Conservation (phyloP, 2,329 filamentous ascomycete genomes). For the Parafenestella ontariensis region DNA sequence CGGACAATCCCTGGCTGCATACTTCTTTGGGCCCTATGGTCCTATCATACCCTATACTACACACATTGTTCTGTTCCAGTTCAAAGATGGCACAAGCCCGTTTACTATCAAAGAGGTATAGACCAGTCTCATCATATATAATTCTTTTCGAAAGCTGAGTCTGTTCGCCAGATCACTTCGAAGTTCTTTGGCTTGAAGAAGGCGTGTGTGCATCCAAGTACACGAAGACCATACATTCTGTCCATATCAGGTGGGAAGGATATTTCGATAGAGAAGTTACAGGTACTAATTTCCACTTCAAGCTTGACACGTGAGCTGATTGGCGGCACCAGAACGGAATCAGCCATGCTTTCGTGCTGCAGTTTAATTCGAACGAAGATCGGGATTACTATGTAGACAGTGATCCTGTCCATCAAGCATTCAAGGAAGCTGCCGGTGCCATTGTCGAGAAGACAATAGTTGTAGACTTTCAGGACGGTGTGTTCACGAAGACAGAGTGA, state of each 20-base stretch:
- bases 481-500: conserved; percentile 28
- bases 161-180: conserved; percentile 30
- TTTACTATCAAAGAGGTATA: conserved; percentile 39
- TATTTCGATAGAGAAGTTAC: conserved; percentile 41
- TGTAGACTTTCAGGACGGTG: conserved; percentile 49
- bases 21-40: conserved; percentile 22
- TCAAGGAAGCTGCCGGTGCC: conserved; percentile 43
- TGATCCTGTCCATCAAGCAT: conserved; percentile 50
- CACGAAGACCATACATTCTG: conserved; percentile 34
- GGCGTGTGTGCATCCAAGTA: conserved; percentile 37
- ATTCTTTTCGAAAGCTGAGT: conserved; percentile 14
- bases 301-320: conserved; percentile 39
- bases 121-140: not conserved
- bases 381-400: conserved; percentile 54
- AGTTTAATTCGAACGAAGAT: conserved; percentile 51
- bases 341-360: conserved; percentile 54
- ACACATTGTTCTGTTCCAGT: conserved; percentile 45
- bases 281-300: conserved; percentile 25
- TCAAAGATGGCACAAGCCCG: conserved; percentile 35
- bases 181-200: conserved; percentile 42
- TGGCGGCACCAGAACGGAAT: conserved; percentile 50
- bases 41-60: conserved; percentile 31
- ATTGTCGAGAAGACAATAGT: conserved; percentile 51
- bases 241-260: conserved; percentile 43
- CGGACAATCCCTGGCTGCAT: conserved; percentile 21